phyloP scores from a whole-genome alignment of 176 grass and related monocot genomes.

The Dactylis glomerata region DNA sequence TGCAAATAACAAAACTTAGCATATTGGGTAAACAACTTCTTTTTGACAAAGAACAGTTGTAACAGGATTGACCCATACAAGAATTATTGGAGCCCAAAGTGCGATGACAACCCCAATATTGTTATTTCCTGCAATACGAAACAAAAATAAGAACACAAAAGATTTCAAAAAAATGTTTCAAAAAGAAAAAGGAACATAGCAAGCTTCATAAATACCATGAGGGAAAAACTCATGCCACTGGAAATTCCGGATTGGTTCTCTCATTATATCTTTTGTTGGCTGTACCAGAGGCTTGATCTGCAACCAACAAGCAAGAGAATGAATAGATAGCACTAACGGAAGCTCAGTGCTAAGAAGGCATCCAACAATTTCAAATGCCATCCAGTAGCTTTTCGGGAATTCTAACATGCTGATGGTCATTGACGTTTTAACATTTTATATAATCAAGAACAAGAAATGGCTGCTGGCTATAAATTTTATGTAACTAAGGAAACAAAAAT shows the following conservation, averaged over 20 bases:
- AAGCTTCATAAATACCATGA: constrained; percentile 55
- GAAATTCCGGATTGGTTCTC: constrained; percentile 54
- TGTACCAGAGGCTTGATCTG: constrained; percentile 94
- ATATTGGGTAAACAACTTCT: neutral
- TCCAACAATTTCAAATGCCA: neutral
- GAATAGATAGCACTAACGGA: neutral
- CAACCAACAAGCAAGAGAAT: constrained; percentile 21
- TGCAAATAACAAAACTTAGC: constrained; percentile 26
- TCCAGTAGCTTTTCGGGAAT: neutral
- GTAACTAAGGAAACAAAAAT: neutral
- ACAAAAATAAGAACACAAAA: constrained; percentile 31
- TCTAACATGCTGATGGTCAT: neutral
- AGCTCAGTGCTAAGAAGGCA: neutral
- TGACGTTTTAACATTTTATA: neutral
- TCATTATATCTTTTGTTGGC: constrained; percentile 97
- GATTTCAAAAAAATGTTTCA: neutral
- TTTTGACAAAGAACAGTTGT: constrained; percentile 8
- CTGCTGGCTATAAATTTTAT: neutral
- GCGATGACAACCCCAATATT: constrained; percentile 93
- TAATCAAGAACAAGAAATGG: constrained; percentile 1
- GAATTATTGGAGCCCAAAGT: constrained; percentile 96
- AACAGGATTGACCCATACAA: constrained; percentile 42
- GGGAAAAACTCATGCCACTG: constrained; percentile 99
- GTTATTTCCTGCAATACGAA: constrained; percentile 66
- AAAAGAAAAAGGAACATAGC: constrained; percentile 8